Conservation (phyloP, 176 grass and related monocot genomes). For the Cocos nucifera region DNA sequence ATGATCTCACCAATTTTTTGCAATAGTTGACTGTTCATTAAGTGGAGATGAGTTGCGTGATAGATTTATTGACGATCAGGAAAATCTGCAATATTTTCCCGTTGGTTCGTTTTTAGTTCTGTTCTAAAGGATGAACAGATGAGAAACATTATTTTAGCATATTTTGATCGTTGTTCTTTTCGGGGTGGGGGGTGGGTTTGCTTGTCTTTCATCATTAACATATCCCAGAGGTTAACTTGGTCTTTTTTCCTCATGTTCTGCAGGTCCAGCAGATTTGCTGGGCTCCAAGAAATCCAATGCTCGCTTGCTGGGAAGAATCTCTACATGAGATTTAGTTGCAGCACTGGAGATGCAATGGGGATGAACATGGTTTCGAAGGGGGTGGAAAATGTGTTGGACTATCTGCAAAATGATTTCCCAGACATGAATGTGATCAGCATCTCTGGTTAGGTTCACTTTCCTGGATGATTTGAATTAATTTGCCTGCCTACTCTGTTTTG, state of each 20-base stretch:
- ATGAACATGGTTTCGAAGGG: constrained; percentile 94
- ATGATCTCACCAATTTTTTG: too few species aligned
- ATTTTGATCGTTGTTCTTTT: too few species aligned
- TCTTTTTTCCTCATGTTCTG: not conserved
- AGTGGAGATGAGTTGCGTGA: too few species aligned
- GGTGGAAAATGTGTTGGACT: constrained; percentile 67
- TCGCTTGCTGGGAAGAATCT: constrained; percentile 76
- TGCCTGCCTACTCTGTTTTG: not conserved
- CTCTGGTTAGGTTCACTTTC: constrained; percentile 45
- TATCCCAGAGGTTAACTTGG: too few species aligned
- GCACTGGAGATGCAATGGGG: constrained; percentile 85
- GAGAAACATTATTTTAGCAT: too few species aligned
- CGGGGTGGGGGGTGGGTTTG: too few species aligned
- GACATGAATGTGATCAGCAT: constrained; percentile 78
- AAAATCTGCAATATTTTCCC: too few species aligned
- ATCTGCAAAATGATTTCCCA: constrained; percentile 42
- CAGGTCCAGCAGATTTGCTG: constrained; percentile 80
- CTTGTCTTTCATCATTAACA: too few species aligned
- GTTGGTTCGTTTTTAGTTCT: too few species aligned
- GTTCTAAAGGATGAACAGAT: too few species aligned
- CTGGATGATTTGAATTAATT: not conserved
- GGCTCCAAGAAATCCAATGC: constrained; percentile 52
- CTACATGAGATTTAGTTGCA: constrained; percentile 60
- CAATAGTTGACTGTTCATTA: too few species aligned
- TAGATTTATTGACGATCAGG: too few species aligned